A percentile compares a stretch with the other conserved stretches of the same genome.
Conservation (phyloP, 2,329 filamentous ascomycete species). For the Penicillium occitanis region DNA sequence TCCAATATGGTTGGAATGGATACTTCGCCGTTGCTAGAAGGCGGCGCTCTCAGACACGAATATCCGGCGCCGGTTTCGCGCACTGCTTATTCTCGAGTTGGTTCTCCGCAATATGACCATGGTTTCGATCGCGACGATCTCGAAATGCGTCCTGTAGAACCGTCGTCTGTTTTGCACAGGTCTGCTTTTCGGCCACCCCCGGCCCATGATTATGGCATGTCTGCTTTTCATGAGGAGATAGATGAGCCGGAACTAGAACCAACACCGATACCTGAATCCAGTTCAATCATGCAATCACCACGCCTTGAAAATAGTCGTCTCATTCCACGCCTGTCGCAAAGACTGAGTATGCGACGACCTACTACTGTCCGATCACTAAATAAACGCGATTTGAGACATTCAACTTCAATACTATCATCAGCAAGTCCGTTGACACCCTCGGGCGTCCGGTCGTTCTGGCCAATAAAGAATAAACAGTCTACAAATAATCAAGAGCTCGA, state of each 20-base stretch:
- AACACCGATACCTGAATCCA: neutral
- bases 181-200: constrained; percentile 9
- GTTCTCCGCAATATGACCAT: neutral
- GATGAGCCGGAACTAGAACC: neutral
- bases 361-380: neutral
- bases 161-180: constrained; percentile 13
- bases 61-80: neutral
- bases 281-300: neutral
- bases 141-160: constrained; percentile 8
- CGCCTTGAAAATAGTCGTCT: constrained; percentile 18
- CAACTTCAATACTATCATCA: constrained; percentile 13
- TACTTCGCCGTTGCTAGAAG: constrained; percentile 16
- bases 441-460: neutral
- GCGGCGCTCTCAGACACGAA: neutral
- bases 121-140: neutral
- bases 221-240: neutral
- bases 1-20: constrained; percentile 5
- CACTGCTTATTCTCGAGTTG: neutral
- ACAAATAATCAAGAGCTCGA: constrained; percentile 22
- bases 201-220: neutral
- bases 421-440: constrained; percentile 19
- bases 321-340: constrained; percentile 15
- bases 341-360: constrained; percentile 15
- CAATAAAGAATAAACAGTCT: constrained; percentile 14
- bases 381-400: neutral